Evolutionary conservation across 805 yeast genomes (phyloP).

Genomic region (Candida piceae): DNA sequence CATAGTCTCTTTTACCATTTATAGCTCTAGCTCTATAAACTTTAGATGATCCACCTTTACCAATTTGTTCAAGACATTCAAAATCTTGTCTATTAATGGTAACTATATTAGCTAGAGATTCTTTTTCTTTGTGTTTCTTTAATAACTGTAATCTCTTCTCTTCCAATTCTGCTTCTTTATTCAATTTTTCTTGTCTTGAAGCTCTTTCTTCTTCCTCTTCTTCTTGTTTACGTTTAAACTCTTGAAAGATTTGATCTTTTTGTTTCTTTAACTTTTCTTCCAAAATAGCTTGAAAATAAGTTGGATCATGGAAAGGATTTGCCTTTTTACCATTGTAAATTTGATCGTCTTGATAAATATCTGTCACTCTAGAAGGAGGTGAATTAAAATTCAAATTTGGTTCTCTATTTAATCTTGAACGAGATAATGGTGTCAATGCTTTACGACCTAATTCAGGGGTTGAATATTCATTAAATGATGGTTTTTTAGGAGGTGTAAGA

Average conservation of each 20-base stretch:
- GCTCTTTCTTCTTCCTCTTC: neutral
- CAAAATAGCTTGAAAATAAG: conserved; percentile 10
- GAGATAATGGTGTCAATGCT: conserved; percentile 19
- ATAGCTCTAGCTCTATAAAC: conserved; percentile 70
- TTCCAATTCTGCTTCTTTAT: neutral
- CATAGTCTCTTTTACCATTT: conserved; percentile 53
- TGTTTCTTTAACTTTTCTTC: conserved; percentile 18
- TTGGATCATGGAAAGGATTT: conserved; percentile 3
- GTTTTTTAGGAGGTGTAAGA: too few relatives aligned
- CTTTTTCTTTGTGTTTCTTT: conserved; percentile 2
- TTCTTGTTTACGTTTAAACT: conserved; percentile 9
- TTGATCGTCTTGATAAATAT: too few relatives aligned
- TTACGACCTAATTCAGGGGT: conserved; percentile 26
- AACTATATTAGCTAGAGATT: conserved; percentile 12
- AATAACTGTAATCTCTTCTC: neutral
- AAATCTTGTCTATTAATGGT: conserved; percentile 58
- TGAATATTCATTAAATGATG: neutral
- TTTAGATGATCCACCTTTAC: conserved; percentile 89
- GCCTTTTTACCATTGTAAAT: too few relatives aligned
- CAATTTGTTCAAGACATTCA: conserved; percentile 72
- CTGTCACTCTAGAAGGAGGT: too few relatives aligned
- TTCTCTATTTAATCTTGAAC: conserved; percentile 8
- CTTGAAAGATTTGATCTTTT: conserved; percentile 13
- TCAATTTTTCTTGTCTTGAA: neutral
- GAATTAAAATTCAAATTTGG: neutral